These are phyloP conservation scores for Anethum foeniculum DNA, from an alignment of 140 eudicot genomes.

Conservation along the genomic window DNA sequence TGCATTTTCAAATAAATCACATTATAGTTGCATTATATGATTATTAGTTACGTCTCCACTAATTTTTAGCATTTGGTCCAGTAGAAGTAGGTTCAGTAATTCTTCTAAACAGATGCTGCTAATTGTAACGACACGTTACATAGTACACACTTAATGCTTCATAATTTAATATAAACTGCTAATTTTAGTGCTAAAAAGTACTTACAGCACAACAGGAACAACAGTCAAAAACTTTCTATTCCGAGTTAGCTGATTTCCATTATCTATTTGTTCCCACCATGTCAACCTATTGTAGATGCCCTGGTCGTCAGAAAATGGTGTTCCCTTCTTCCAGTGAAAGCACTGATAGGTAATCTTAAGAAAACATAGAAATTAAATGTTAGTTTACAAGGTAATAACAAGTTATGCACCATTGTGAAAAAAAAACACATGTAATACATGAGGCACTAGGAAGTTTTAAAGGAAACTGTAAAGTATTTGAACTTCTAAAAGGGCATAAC, in stretches of 20 bases:
- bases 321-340: conserved; percentile 68
- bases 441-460: background rate
- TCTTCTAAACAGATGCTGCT: background rate
- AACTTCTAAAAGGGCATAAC: background rate
- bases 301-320: conserved; percentile 61
- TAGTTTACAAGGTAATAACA: background rate
- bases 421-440: background rate
- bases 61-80: background rate
- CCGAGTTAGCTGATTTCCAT: conserved; percentile 57
- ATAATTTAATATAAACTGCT: background rate
- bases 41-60: background rate
- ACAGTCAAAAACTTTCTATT: conserved; percentile 58
- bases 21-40: background rate
- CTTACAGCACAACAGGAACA: conserved; percentile 57
- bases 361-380: background rate
- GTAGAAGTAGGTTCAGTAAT: background rate
- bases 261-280: conserved; percentile 65
- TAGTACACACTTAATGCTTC: background rate
- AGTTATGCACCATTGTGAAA: background rate
- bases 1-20: background rate
- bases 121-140: background rate
- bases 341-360: conserved; percentile 41
- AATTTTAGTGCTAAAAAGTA: conserved; percentile 1
- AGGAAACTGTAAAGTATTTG: background rate
- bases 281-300: conserved; percentile 60